phyloP scores from a whole-genome alignment of 345 rosid genomes.

The Heritiera littoralis region DNA sequence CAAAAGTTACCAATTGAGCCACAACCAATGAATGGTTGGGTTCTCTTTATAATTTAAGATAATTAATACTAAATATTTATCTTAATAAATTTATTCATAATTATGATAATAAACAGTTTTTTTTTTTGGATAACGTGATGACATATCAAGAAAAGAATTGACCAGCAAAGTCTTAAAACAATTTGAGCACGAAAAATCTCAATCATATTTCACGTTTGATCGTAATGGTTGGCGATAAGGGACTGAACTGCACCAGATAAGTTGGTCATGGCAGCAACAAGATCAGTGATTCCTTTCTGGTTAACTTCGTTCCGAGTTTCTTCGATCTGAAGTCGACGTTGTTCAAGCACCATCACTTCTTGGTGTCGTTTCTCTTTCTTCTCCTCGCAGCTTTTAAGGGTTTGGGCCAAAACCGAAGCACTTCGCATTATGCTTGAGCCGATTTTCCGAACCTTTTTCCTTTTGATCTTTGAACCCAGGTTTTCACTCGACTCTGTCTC shows the following conservation, averaged over 20 bases:
- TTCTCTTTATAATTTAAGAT: no score
- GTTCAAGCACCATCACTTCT: conserved; percentile 36
- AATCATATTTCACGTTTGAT: conserved; percentile 26
- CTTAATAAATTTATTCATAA: no score
- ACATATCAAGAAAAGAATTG: no score
- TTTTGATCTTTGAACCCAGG: background rate
- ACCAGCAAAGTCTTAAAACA: background rate
- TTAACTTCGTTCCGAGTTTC: conserved; percentile 31
- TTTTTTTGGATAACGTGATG: no score
- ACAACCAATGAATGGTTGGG: no score
- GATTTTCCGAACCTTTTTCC: conserved; percentile 24
- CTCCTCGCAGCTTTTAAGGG: conserved; percentile 36
- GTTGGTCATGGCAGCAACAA: conserved; percentile 32
- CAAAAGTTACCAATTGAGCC: no score
- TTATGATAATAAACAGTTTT: no score
- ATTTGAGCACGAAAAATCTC: background rate
- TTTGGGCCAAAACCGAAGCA: conserved; percentile 31
- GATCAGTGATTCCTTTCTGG: conserved; percentile 26
- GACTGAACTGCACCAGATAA: conserved; percentile 42
- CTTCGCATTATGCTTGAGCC: conserved; percentile 32
- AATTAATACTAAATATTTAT: no score
- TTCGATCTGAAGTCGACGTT: conserved; percentile 37
- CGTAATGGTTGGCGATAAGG: conserved; percentile 21
- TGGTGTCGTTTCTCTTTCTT: conserved; percentile 38
- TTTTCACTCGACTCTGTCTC: conserved; percentile 32